Evolutionary conservation across 2,329 filamentous ascomycete species (phyloP), one percentile per base, ranked within the genome.

Genomic region (Simplicillium sp.): DNA sequence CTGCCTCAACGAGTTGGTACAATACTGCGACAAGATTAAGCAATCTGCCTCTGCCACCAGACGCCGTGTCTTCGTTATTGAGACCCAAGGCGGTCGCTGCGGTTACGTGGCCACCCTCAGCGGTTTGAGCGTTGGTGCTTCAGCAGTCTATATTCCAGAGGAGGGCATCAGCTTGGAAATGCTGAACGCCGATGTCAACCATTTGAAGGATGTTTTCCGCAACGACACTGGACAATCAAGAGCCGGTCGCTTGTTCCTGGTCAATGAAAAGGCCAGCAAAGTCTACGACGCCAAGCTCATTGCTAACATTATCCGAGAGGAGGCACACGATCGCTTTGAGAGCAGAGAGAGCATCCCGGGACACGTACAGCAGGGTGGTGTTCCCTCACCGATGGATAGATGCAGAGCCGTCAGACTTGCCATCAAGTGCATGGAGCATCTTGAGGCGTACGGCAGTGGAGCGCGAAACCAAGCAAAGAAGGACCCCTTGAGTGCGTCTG

Each of bases 1-100:
- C 2, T 97, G 92, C 57, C 69, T 98, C 47, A 98, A 98, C 66
- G 88, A 94, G 41, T 73, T 98, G 32, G 87, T 96, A 48, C 78
- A 83, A 51, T 98, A 96, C 66, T 96, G 90, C 59, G 92, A 98
- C 69, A 90, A 89, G 55, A 96, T 97, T 65, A 88, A 94, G 63
- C 92, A 97, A 62, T 96, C 89, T 2, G 92, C 92, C 0, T 96
- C 89, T 2, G 89, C 92, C 2, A 94, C 88, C 2, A 83, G 92
- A 44, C 82, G 92, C 35, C 82, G 92, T 46, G 90, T 97, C 41
- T 98, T 98, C 64, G 89, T 98, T 40, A 90, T 98, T 41, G 92
- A 98, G 67, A 97, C 92, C 0, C 92, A 98, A 66, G 92, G 92
- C 53, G 92, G 92, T 29, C 82, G 86, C 43, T 96, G 87, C 4